Base-by-base conservation (phyloP, 176 grass and related monocot genomes). In the Hsuehochloa calcarea region DNA sequence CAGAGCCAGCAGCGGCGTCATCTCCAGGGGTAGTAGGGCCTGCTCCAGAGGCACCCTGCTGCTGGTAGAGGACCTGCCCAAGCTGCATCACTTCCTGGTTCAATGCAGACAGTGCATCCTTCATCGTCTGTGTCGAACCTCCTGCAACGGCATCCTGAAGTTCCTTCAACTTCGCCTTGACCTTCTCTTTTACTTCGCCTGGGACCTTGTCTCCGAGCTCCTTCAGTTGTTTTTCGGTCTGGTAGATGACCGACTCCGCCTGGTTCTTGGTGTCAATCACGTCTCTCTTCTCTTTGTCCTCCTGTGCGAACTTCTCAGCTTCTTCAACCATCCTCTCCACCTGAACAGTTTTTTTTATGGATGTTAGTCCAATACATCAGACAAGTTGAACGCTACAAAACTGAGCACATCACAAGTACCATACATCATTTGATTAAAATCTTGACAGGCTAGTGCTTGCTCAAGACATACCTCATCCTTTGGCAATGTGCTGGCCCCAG, bases 71-170 rank as follows among this genome's bases (percentile, higher is more conserved):
- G 0, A 86, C 67, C 74, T 95, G 93, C 4, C 93, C 90, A 56
- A 95, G 83, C 75, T 95, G 93, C 93, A 95, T 95, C 75, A 95
- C 90, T 80, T 92, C 90, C 72, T 92, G 90, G 88, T 95, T 92
- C 65, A 95, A 40, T 27, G 85, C 80, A 14, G 85, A 63, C 3
- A 95, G 51, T 4, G 93, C 85, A 20, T 95, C 90, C 85, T 95
- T 92, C 35, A 88, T 88, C 1, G 74, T 70, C 76, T 95, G 88
- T 0, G 88, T 92, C 6, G 71, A 86, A 46, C 88, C 90, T 37
- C 80, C 70, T 0, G 88, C 70, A 58, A 95, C 82, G 0, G 87
- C 88, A 1, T 84, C 87, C 69, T 92, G 87, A 39, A 94, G 90
- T 6, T 92, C 90, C 85, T 80, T 79, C 4, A 94, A 82, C 49